Evolutionary conservation across 768 basidiomycete genomes (phyloP), one percentile per base, ranked within the genome.

Genomic region (Mycena kentingensis): DNA sequence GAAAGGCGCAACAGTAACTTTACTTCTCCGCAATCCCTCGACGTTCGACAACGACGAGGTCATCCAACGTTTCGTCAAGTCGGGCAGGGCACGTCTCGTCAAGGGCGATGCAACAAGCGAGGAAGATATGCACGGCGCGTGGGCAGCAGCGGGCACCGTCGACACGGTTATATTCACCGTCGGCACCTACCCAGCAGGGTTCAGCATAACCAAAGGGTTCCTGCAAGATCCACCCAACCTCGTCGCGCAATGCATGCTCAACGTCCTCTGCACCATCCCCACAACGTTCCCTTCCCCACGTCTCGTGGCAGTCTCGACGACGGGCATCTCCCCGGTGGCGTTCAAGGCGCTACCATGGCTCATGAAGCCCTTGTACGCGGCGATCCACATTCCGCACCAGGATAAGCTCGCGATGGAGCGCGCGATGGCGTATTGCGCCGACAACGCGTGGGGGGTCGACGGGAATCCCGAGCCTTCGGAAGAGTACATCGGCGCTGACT

Each of bases 321-420:
- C 62, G 0, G 88, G 86, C 4, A 49, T 84, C 16, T 83, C 78
- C 0, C 71, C 64, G 4, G 37, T 65, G 6, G 75, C 81, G 5
- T 78, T 78, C 54, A 57, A 64, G 0, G 57, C 64, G 3, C 68
- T 87, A 0, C 86, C 87, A 0, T 42, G 79, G 27, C 64, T 69
- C 3, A 55, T 84, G 26, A 78, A 76, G 55, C 73, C 74, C 0
- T 0, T 88, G 0, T 87, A 86, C 61, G 54, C 62, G 55, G 34
- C 79, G 29, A 66, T 88, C 43, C 34, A 64, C 3, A 52, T 28
- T 2, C 79, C 84, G 3, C 85, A 85, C 62, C 70, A 63, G 25
- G 87, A 90, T 66, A 90, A 89, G 66, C 37, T 82, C 41, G 84
- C 81, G 7, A 67, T 70, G 32, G 88, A 90, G 67, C 71, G 80